Evolutionary conservation across 495 filamentous ascomycete species (phyloP), one percentile per base, ranked within the genome.

Genomic region (Penicillium paradoxum): DNA sequence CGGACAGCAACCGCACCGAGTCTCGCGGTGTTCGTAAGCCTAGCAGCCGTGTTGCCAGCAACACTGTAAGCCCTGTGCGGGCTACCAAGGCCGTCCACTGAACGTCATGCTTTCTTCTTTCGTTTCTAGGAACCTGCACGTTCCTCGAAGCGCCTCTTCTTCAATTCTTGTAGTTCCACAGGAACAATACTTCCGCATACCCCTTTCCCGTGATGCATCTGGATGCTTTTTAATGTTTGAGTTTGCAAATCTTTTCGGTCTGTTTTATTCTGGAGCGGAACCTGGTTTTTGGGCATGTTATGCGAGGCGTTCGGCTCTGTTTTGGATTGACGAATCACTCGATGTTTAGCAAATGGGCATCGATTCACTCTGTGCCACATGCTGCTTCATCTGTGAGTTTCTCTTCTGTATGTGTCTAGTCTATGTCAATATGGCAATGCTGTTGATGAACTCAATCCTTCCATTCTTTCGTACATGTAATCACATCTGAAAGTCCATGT

Each of bases 41-140:
- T 6, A 96, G 91, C 66, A 90, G 90, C n/a, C 82, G 92, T 8
- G 79, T 96, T n/a, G 90, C 90, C 7, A 95, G 91, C 63, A 73
- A 86, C 14, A 62, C 55, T 10, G 33, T 45, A 27, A 66, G 60
- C 41, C 63, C 63, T 2, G 40, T 43, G 18, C 57, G 60, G 6
- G 45, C 51, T 14, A 50, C 54, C 22, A 62, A 62, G 22, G 32
- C 57, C 39, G 58, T 60, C 40, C 58, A 64, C 39, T 61, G 47
- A 51, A 19, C 27, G 30, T 9, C 11, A 21, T 19, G 38, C 6
- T 47, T 21, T 44, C 13, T 33, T 38, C 17, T 34, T 22, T 15
- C 17, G n/a, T 5, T 9, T 27, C 25, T 2, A 47, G 18, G 15
- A 21, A n/a, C 30, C 18, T 37, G 17, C 40, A 39, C 6, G 22